Percentiles rank a stretch among this genome's conserved stretches.
Evolutionary conservation across 2,329 filamentous ascomycete species (phyloP).

Genomic region (Arthrocladium fulminans): DNA sequence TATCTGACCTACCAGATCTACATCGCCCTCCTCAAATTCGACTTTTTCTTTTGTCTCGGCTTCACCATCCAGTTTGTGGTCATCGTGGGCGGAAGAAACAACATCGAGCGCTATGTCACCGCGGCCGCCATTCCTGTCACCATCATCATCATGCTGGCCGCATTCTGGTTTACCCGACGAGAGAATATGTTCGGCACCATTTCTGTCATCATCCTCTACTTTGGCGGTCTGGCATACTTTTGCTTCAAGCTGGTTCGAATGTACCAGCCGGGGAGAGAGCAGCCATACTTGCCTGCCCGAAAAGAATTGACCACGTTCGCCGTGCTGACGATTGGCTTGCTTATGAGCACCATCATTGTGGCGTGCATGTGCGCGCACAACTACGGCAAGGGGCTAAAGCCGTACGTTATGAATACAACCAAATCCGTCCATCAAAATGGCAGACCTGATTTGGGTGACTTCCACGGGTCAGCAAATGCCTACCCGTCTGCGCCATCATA

Average conservation of each 20-base stretch:
- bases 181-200: conserved; percentile 75
- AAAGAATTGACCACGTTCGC: conserved; percentile 88
- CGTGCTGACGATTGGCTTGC: conserved; percentile 79
- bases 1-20: conserved; percentile 98
- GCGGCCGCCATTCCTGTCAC: conserved; percentile 85
- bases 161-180: conserved; percentile 73
- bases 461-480: background rate
- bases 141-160: conserved; percentile 74
- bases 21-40: conserved; percentile 94
- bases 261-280: conserved; percentile 57
- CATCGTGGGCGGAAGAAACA: conserved; percentile 62
- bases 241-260: conserved; percentile 97
- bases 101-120: conserved; percentile 75
- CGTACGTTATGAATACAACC: conserved; percentile 61
- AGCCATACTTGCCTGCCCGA: conserved; percentile 66
- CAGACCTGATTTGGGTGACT: background rate
- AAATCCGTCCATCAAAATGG: conserved; percentile 35
- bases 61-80: conserved; percentile 98
- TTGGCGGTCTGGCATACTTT: conserved; percentile 87
- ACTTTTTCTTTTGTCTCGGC: conserved; percentile 99
- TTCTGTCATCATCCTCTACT: conserved; percentile 70
- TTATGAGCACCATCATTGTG: conserved; percentile 79
- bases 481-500: background rate
- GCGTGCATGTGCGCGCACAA: conserved; percentile 82
- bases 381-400: conserved; percentile 82